A percentile compares a stretch with the other conserved stretches of the same genome.
phyloP scores from a whole-genome alignment of 208 protist species.

The Trichomonas tenax region DNA sequence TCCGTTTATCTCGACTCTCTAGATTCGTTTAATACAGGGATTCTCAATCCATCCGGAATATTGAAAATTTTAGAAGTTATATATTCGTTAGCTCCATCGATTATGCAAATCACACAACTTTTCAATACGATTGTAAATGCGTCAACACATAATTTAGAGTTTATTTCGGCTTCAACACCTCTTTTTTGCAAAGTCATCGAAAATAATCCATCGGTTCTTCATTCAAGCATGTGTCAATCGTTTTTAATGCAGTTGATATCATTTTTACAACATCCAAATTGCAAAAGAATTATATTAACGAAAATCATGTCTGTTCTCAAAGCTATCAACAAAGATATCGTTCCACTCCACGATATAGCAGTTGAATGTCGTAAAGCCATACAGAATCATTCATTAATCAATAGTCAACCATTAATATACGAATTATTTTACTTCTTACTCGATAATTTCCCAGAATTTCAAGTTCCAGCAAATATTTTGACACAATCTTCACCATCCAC shows the following conservation, averaged over 20 bases:
- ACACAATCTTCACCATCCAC: not conserved
- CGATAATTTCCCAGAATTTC: not conserved
- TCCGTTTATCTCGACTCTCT: not conserved
- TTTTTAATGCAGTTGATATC: not conserved
- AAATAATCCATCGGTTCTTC: not conserved
- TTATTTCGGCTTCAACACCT: not conserved
- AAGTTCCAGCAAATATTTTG: not conserved
- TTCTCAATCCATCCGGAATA: not conserved
- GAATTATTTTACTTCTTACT: not conserved
- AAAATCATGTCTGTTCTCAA: not conserved
- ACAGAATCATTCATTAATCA: not conserved
- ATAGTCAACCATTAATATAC: not conserved
- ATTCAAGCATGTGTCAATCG: not conserved
- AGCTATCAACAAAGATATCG: not conserved
- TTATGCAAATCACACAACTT: not conserved
- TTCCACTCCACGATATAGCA: not conserved
- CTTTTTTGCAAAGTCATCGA: not conserved
- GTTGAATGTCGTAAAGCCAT: not conserved
- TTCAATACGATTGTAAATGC: not conserved
- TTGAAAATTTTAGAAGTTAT: not conserved
- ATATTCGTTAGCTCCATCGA: not conserved
- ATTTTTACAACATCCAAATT: not conserved
- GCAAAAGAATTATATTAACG: not conserved
- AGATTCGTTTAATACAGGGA: not conserved
- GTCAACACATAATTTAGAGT: not conserved